Evolutionary conservation across 352 stramenopile species (phyloP), one percentile per base, ranked within the genome.

Genomic region (Phytophthora rubi): DNA sequence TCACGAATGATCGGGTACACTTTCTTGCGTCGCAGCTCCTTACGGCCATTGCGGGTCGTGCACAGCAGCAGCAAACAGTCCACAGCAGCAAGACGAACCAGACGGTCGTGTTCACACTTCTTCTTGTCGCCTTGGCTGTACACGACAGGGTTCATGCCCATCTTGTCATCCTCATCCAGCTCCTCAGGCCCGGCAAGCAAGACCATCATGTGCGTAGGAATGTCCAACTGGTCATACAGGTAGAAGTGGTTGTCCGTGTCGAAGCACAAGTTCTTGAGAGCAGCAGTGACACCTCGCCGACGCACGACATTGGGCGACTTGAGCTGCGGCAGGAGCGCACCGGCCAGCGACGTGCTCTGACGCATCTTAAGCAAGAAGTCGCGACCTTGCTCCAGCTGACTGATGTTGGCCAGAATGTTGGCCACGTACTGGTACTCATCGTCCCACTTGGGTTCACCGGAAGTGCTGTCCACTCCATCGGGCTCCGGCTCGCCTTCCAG

Each of bases 191-290:
- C 89, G 10, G 83, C 81, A 13, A 96, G 75, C 59, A 93, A 56
- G 16, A 85, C 86, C 63, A 90, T 85, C 70, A 94, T 82, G 68
- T 94, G 88, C n/a, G 79, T 87, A 26, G 88, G 84, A 10, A 96
- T 71, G 59, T 96, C 88, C 55, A 96, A 58, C 59, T 94, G 86
- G 57, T 96, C 88, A 71, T 94, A 96, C 26, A 96, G 73, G 62
- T 91, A 94, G 58, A 96, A 96, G 70, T 96, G 88, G 68, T 91
- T 94, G 75, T 96, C 88, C 42, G 84, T 83, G 81, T 96, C 88
- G 64, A 96, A 96, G 76, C 87, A 94, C 59, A 96, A 70, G 74
- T 96, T 96, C 67, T 90, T 90, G 21, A 95, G 62, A 5, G 82
- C 76, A 53, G 85, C 77, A 4, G 82, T 66, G 45, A 94, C 77